Base-by-base conservation (phyloP, 352 stramenopile genomes). In the Blastocystis sp. region DNA sequence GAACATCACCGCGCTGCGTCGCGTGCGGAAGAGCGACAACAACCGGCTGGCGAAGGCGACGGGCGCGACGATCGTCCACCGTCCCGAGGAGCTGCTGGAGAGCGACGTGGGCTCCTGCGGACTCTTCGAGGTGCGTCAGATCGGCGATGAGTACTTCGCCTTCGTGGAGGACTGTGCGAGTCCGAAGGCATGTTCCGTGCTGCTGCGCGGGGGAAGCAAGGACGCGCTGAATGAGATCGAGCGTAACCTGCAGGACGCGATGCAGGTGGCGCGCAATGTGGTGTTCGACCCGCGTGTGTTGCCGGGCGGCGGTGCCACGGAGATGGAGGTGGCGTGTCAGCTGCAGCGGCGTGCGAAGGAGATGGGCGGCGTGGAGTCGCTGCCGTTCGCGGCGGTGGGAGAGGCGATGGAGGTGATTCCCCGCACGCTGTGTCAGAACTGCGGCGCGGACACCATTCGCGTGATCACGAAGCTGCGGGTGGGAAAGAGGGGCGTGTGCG, bases 201-300 rank as follows among this genome's bases (percentile, higher is more conserved):
- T 99, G 42, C 91, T 99, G 32, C 92, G 97, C 63, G 97, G 97
- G 72, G 97, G 95, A 57, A 97, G 92, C 88, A 99, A 99, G 90
- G 96, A 99, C 90, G 96, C 99, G 32, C 91, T 99, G 57, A 99
- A 99, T 91, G 97, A 99, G 91, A 93, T 99, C 78, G 97, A 99
- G 90, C 91, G 97, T 84, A 99, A 99, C 89, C 90, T 99, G 36
- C 93, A 97, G 87, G 97, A 99, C 91, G 96, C 96, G 59, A 98
- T 99, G 95, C 94, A 98, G 90, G 96, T 99, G 44, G 96, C 97
- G 38, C 92, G 96, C 48, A 99, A 99, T 89, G 94, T 99, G 4
- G 94, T 99, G 53, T 97, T 98, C 85, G 95, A 99, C 90, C 94
- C 94, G 44, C 91, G 95, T 79, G 90, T 99, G 48, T 90, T 99